Evolutionary conservation across 106 monocot species (phyloP).

Genomic region (Acorus gramineus): DNA sequence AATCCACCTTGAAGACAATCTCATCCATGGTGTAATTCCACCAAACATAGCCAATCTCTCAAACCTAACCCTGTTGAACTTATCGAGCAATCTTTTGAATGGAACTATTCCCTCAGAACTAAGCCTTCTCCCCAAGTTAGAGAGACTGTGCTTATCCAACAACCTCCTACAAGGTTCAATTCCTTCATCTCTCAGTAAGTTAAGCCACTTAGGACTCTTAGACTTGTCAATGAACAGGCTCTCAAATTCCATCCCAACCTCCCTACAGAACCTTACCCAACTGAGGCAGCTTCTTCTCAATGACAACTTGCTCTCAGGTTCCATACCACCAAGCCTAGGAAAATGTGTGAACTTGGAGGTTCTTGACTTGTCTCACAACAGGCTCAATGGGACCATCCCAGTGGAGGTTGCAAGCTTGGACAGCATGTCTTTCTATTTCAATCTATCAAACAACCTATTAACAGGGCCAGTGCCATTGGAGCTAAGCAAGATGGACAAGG

Average conservation of each 20-base stretch:
- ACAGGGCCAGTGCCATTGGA: conserved; percentile 18
- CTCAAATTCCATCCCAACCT: conserved; percentile 17
- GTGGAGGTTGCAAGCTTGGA: conserved; percentile 32
- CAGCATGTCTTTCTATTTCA: conserved; percentile 33
- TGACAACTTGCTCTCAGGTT: conserved; percentile 18
- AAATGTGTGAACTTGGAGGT: conserved; percentile 17
- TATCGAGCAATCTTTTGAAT: conserved; percentile 30
- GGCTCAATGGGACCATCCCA: conserved; percentile 30
- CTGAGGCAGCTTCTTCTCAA: conserved; percentile 16
- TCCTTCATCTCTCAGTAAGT: conserved; percentile 13
- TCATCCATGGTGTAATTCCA: conserved; percentile 35
- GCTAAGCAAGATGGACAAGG: conserved; percentile 31
- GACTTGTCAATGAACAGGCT: conserved; percentile 37
- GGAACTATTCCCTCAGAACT: conserved; percentile 32
- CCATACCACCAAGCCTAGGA: conserved; percentile 34
- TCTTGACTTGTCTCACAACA: conserved; percentile 46
- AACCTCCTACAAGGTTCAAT: conserved; percentile 28
- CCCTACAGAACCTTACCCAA: conserved; percentile 16
- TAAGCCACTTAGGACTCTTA: conserved; percentile 26
- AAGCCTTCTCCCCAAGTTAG: conserved; percentile 27
- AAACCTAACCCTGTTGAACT: conserved; percentile 24
- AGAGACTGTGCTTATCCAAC: conserved; percentile 36
- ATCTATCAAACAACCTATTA: conserved; percentile 24
- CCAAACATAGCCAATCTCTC: conserved; percentile 30
- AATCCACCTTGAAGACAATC: conserved; percentile 33